Evolutionary conservation across 2,329 filamentous ascomycete genomes (phyloP), one percentile per base, ranked within the genome.

Genomic region (Colletotrichum sidae): DNA sequence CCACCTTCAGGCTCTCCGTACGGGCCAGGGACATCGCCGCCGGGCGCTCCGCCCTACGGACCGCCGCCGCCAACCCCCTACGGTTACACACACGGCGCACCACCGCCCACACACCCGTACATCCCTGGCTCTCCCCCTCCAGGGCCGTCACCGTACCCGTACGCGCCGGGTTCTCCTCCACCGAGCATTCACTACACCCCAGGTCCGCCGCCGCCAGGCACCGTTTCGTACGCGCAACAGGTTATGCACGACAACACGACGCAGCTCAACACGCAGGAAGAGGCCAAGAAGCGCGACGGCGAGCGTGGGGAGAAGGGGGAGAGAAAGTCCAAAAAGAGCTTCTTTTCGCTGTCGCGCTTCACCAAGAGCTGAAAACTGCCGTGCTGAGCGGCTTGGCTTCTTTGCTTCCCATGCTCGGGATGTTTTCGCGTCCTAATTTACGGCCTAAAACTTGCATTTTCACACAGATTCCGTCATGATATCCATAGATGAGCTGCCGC

Each of bases 211-310:
- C 70, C 74, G 25, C 71, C 76, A 17, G 77, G 79, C 45, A 81
- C 83, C 4, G 78, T 86, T n/a, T 78, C 79, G 35, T 70, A 81
- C 34, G 85, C 84, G 0, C 80, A 84, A 63, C 75, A 84, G 68
- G 79, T 86, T 41, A 87, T 87, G 84, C 78, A 85, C 49, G 78
- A 83, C 11, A 80, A 87, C 59, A 87, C 85, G 0, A 82, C 77
- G 8, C 81, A 86, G 70, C 70, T 87, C 5, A 82, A 86, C 39
- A 75, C 74, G 2, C 76, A 82, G 51, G 70, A 76, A 51, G 71
- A 77, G 41, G 50, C 72, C 50, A 67, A 70, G 34, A 71, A 72
- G 57, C 65, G 59, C 7, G 56, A 68, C 1, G 60, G 25, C 37
- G 62, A 63, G 57, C 65, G 63, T 55, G 53, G 46, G 3, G 25